Evolutionary conservation across 225 moss, liverwort and hornwort genomes (phyloP).

Genomic region (Straminergon stramineum): DNA sequence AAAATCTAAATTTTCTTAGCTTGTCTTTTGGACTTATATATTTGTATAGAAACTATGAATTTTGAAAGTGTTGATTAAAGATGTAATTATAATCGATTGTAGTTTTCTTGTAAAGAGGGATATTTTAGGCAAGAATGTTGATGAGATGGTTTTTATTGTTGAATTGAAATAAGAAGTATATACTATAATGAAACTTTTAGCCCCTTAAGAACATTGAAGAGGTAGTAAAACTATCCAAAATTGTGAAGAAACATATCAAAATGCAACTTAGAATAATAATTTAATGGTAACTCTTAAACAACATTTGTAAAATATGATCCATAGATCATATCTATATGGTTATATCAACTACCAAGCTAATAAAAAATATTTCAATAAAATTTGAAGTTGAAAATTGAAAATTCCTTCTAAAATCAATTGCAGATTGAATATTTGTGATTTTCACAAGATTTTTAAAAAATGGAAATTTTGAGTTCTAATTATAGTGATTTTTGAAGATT

Average conservation of each 20-base stretch:
- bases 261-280: not conserved
- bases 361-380: not conserved
- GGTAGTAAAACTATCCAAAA: rapidly evolving
- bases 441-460: too few species aligned
- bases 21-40: too few species aligned
- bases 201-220: rapidly evolving
- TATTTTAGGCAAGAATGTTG: not conserved
- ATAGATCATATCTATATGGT: not conserved
- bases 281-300: not conserved
- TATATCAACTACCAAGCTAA: rapidly evolving
- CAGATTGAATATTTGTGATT: not conserved
- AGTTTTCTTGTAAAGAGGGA: rapidly evolving
- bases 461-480: not conserved
- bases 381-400: not conserved
- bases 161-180: not conserved
- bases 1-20: not conserved
- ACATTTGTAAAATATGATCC: not conserved
- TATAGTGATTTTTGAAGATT: not conserved
- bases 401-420: not conserved
- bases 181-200: not conserved
- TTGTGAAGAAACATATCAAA: not conserved
- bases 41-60: not conserved
- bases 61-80: not conserved
- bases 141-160: not conserved
- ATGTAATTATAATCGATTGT: not conserved